Evolutionary conservation across 495 filamentous ascomycete species (phyloP).

Genomic region (Amniculicola lignicola): DNA sequence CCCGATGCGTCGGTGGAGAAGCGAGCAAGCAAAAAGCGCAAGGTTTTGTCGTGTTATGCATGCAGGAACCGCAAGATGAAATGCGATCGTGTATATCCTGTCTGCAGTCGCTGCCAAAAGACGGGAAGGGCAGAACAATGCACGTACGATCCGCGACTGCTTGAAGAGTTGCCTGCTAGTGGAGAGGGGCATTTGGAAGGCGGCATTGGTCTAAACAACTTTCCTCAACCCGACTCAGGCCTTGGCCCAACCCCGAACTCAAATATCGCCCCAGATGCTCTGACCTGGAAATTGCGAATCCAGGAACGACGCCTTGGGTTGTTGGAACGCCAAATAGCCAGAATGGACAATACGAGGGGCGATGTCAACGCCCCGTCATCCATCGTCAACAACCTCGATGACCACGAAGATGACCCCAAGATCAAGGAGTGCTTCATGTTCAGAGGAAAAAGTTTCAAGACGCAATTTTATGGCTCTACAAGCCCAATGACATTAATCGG

Average conservation of each 20-base stretch:
- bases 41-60: constrained; percentile 34
- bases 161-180: constrained; percentile 12
- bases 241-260: neutral
- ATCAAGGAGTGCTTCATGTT: constrained; percentile 42
- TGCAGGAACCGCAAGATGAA: constrained; percentile 36
- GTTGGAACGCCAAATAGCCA: constrained; percentile 19
- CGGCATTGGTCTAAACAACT: neutral
- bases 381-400: constrained; percentile 4
- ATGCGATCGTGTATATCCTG: constrained; percentile 32
- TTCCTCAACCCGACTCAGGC: neutral
- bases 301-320: constrained; percentile 28
- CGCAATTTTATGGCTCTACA: constrained; percentile 51
- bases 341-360: neutral
- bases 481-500: constrained; percentile 47
- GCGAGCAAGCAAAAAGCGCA: constrained; percentile 29
- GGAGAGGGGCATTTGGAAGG: constrained; percentile 3
- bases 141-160: constrained; percentile 27
- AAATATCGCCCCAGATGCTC: constrained; percentile 6
- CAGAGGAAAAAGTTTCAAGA: constrained; percentile 50
- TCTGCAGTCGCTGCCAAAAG: constrained; percentile 28
- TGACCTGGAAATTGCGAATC: constrained; percentile 22
- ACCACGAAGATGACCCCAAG: neutral
- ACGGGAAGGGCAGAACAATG: constrained; percentile 29
- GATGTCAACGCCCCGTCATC: neutral
- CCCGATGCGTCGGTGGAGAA: constrained; percentile 23